These are phyloP conservation scores for Hydrangea macrophylla DNA, from an alignment of 148 eudicot genomes.

Conservation along the genomic window DNA sequence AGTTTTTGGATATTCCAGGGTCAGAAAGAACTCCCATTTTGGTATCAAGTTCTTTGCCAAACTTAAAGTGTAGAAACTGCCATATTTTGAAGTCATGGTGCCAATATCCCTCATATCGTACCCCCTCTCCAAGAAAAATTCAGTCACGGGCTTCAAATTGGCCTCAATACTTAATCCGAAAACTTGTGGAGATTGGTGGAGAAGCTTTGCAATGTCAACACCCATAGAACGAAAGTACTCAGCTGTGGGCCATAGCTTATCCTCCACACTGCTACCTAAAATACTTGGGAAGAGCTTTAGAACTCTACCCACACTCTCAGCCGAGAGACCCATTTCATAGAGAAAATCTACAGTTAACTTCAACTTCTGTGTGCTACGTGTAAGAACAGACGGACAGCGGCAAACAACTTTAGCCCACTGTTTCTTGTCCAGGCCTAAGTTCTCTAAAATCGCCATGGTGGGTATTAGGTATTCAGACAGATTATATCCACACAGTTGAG, in stretches of 20 bases:
- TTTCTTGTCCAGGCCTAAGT: constrained; percentile 68
- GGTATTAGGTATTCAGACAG: constrained; percentile 81
- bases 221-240: constrained; percentile 60
- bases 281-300: constrained; percentile 76
- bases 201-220: constrained; percentile 49
- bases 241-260: constrained; percentile 65
- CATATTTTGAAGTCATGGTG: constrained; percentile 61
- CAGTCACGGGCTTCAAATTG: constrained; percentile 63
- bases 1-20: constrained; percentile 57
- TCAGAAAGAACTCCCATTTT: constrained; percentile 74
- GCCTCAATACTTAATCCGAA: constrained; percentile 68
- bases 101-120: constrained; percentile 47
- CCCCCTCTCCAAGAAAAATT: constrained; percentile 64
- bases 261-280: constrained; percentile 77
- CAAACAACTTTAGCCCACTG: constrained; percentile 79
- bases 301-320: constrained; percentile 56
- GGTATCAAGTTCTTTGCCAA: constrained; percentile 57
- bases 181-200: constrained; percentile 56
- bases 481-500: constrained; percentile 81
- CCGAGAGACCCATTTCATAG: constrained; percentile 72
- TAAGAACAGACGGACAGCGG: constrained; percentile 80
- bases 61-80: constrained; percentile 68
- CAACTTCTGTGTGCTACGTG: constrained; percentile 68
- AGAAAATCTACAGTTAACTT: constrained; percentile 70
- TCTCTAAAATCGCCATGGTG: constrained; percentile 69